These are phyloP conservation scores for Hippophae tibetana DNA, from an alignment of 306 rosid genomes.

Conservation along the genomic window DNA sequence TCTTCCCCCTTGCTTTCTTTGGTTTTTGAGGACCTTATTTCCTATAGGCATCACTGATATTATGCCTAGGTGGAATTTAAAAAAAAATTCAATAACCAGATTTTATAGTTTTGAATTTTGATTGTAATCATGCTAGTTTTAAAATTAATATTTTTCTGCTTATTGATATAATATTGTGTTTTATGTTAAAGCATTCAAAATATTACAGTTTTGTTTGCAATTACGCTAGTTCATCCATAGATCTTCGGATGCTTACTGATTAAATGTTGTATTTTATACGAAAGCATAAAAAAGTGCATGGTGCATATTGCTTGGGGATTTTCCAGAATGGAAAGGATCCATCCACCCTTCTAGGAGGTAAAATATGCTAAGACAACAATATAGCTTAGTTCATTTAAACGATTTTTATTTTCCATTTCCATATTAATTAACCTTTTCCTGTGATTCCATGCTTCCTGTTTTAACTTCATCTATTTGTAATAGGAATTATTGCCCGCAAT, in stretches of 20 bases:
- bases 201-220: background rate
- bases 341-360: constrained; percentile 97
- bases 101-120: too few species aligned
- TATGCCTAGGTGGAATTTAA: too few species aligned
- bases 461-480: constrained; percentile 9
- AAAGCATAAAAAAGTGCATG: constrained; percentile 81
- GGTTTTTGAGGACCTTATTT: too few species aligned
- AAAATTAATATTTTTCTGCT: constrained; percentile 12
- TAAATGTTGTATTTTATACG: constrained; percentile 24
- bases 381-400: background rate
- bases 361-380: constrained; percentile 6
- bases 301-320: constrained; percentile 92
- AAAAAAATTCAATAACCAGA: too few species aligned
- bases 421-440: background rate
- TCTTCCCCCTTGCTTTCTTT: background rate
- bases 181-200: too few species aligned
- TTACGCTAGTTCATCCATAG: background rate
- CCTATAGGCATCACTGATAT: too few species aligned
- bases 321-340: constrained; percentile 79
- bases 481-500: constrained; percentile 87
- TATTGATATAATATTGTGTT: constrained; percentile 11
- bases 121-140: background rate
- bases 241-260: constrained; percentile 6
- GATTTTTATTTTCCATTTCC: background rate
- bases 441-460: constrained; percentile 6